Conservation (phyloP, 176 grass and related monocot species). For the Paspalum vaginatum region DNA sequence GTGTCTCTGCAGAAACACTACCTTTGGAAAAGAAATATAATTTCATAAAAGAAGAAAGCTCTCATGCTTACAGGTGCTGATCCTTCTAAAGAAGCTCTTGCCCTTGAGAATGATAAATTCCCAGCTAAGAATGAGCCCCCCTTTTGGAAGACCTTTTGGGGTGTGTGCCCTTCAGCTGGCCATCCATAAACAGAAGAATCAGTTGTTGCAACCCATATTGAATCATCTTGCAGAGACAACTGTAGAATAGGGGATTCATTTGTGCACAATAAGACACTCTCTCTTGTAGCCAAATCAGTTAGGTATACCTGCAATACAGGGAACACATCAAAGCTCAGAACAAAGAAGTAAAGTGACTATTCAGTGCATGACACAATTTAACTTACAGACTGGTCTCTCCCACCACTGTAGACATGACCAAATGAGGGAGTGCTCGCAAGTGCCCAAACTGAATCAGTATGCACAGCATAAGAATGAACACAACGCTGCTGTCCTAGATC, state of each 20-base stretch:
- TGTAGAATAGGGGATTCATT: slow-evolving; percentile 80
- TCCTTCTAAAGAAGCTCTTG: slow-evolving; percentile 95
- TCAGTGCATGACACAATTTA: slow-evolving; percentile 26
- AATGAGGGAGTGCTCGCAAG: slow-evolving; percentile 85
- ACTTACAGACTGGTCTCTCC: slow-evolving; percentile 96
- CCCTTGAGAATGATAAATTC: slow-evolving; percentile 96
- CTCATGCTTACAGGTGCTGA: slow-evolving; percentile 83
- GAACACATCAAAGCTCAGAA: slow-evolving; percentile 39
- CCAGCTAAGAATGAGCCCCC: slow-evolving; percentile 96
- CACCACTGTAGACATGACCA: slow-evolving; percentile 97
- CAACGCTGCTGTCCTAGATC: slow-evolving; percentile 98
- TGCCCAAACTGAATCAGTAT: slow-evolving; percentile 96
- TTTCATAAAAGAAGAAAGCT: slow-evolving; percentile 16
- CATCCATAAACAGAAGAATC: slow-evolving; percentile 86
- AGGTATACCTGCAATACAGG: slow-evolving; percentile 73
- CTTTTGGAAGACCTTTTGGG: slow-evolving; percentile 81
- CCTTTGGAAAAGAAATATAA: slow-evolving; percentile 24
- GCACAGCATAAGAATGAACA: slow-evolving; percentile 97
- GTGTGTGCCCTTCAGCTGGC: slow-evolving; percentile 71
- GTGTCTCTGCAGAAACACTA: neutral
- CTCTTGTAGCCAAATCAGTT: slow-evolving; percentile 82
- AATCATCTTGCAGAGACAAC: slow-evolving; percentile 92
- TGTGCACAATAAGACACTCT: slow-evolving; percentile 89
- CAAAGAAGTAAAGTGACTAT: slow-evolving; percentile 24
- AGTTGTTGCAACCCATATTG: slow-evolving; percentile 86